Percentiles rank a stretch among this genome's conserved stretches.
These are phyloP conservation scores for Dothideomycetes sp. DNA, from an alignment of 2,329 filamentous ascomycete species.

Conservation along the genomic window DNA sequence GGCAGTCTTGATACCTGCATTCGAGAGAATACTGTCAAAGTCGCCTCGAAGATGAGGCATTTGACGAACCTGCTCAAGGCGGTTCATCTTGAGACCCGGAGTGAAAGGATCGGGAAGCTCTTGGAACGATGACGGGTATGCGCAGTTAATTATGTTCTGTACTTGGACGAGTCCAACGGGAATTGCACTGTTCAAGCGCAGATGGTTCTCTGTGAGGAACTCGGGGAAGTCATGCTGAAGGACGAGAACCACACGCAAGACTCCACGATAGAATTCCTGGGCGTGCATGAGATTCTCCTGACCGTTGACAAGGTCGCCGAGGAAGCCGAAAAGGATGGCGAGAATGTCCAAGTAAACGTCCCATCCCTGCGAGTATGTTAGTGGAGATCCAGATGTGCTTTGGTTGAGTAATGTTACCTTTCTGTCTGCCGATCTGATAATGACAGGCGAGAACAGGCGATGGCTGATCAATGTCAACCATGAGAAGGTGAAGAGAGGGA, in stretches of 20 bases:
- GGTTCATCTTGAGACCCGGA: conserved; percentile 65
- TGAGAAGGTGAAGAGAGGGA: conserved; percentile 73
- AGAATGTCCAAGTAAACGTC: conserved; percentile 59
- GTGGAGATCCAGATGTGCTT: background rate
- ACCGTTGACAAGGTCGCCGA: conserved; percentile 71
- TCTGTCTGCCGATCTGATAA: conserved; percentile 60
- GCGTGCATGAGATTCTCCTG: conserved; percentile 58
- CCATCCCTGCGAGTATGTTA: conserved; percentile 54
- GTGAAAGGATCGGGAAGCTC: conserved; percentile 61
- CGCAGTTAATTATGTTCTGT: conserved; percentile 77
- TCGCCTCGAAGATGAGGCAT: conserved; percentile 58
- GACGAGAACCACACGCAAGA: conserved; percentile 71
- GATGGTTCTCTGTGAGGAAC: conserved; percentile 80
- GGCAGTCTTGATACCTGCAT: conserved; percentile 44
- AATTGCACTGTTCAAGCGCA: conserved; percentile 70
- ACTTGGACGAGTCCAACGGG: conserved; percentile 79
- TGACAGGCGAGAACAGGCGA: conserved; percentile 69
- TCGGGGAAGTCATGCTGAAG: conserved; percentile 92
- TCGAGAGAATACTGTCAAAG: conserved; percentile 41
- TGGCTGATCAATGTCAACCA: conserved; percentile 82
- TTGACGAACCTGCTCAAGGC: conserved; percentile 63
- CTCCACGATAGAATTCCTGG: conserved; percentile 76
- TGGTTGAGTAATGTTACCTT: conserved; percentile 20
- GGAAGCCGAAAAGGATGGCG: conserved; percentile 43
- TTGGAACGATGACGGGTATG: conserved; percentile 59